Evolutionary conservation across 1,284 basidiomycete species (phyloP).

Genomic region (Ceratobasidium sp.): DNA sequence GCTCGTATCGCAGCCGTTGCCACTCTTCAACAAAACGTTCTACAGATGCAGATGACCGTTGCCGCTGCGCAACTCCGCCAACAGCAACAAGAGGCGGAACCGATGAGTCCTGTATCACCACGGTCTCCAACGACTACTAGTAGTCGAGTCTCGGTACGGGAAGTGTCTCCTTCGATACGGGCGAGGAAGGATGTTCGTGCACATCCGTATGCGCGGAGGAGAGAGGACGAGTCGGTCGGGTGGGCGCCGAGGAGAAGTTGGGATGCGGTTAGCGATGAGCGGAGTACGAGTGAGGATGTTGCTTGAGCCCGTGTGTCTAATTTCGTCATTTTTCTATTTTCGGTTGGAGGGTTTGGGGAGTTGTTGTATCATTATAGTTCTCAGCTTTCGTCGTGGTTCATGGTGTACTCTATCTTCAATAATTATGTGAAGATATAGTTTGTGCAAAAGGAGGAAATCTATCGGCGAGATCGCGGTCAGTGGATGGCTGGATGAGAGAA

Average conservation of each 20-base stretch:
- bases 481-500: too few relatives aligned
- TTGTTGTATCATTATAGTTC: slow-evolving; percentile 17
- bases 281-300: slow-evolving; percentile 26
- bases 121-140: background rate
- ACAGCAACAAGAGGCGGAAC: background rate
- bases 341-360: background rate
- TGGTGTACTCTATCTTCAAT: slow-evolving; percentile 9
- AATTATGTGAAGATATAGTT: background rate
- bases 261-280: slow-evolving; percentile 35
- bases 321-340: background rate
- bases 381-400: background rate
- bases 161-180: background rate
- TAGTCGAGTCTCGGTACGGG: background rate
- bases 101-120: slow-evolving; percentile 28
- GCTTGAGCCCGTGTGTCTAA: background rate
- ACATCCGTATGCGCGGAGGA: slow-evolving; percentile 17
- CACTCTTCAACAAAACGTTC: slow-evolving; percentile 71
- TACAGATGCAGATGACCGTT: slow-evolving; percentile 63
- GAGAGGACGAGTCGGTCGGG: background rate
- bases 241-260: slow-evolving; percentile 26
- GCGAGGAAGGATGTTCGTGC: background rate
- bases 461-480: too few relatives aligned
- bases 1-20: slow-evolving; percentile 76
- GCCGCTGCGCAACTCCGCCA: slow-evolving; percentile 11
- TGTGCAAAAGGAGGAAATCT: background rate